A percentile compares a stretch with the other conserved stretches of the same genome.
Evolutionary conservation across 208 protist species (phyloP).

Genomic region (Trypanosoma avium): DNA sequence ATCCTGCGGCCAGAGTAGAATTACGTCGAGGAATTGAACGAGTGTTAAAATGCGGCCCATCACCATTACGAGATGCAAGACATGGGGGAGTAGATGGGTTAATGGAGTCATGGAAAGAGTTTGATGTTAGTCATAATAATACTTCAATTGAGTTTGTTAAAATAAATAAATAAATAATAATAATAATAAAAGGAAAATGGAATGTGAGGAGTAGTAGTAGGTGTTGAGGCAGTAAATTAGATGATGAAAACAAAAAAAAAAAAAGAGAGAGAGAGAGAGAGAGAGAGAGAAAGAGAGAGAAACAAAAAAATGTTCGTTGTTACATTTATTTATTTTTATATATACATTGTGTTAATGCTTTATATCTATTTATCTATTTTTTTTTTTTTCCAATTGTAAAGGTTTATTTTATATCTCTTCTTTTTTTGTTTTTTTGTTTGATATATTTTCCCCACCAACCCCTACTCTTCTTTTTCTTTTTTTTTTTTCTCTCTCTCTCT

Average conservation of each 20-base stretch:
- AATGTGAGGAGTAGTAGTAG: too few species aligned
- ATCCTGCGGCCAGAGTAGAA: constrained; percentile 62
- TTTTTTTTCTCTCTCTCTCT: neutral
- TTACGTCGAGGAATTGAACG: constrained; percentile 61
- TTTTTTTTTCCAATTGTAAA: constrained; percentile 2
- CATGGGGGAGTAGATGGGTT: constrained; percentile 51
- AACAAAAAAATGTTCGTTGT: constrained; percentile 10
- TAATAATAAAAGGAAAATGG: too few species aligned
- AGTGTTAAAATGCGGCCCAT: constrained; percentile 51
- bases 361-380: too few species aligned
- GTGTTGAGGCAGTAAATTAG: too few species aligned
- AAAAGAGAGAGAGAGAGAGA: too few species aligned
- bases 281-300: constrained; percentile 14
- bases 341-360: constrained; percentile 9
- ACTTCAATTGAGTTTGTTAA: too few species aligned
- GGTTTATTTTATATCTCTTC: neutral
- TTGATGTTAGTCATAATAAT: constrained; percentile 49
- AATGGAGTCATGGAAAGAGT: constrained; percentile 84
- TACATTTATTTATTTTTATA: too few species aligned
- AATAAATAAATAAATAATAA: too few species aligned
- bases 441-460: too few species aligned
- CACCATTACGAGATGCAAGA: constrained; percentile 33
- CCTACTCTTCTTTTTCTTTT: neutral
- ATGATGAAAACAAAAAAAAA: too few species aligned
- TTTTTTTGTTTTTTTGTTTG: neutral